Conservation (phyloP, 164 flowering plant genomes). For the Vitis amurensis region DNA sequence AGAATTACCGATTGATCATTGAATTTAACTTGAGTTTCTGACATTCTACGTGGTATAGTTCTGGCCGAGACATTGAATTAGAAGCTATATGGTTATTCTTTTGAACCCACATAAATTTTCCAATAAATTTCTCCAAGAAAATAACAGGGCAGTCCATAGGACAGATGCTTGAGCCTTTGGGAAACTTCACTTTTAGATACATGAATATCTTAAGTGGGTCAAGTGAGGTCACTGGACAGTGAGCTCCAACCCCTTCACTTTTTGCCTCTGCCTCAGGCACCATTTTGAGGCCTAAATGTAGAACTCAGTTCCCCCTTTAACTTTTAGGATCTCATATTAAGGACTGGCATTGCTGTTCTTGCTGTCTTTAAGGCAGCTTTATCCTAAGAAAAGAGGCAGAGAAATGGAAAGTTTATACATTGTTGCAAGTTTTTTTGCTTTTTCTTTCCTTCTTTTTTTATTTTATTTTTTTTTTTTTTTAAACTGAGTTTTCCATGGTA, state of each 20-base stretch:
- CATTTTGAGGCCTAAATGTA: background rate
- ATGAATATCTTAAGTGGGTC: background rate
- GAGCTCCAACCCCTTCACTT: background rate
- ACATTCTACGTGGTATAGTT: too few species aligned
- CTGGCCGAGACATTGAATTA: too few species aligned
- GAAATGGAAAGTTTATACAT: background rate
- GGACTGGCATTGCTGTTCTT: background rate
- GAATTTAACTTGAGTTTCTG: too few species aligned
- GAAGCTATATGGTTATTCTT: too few species aligned
- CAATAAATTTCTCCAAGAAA: too few species aligned
- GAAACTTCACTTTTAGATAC: background rate
- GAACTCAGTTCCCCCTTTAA: background rate
- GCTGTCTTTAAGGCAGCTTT: background rate
- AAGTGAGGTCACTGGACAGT: background rate
- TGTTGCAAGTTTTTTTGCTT: too few species aligned
- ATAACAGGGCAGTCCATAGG: background rate
- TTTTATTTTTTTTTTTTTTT: too few species aligned
- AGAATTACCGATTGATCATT: too few species aligned
- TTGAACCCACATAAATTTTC: too few species aligned
- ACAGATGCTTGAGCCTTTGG: background rate
- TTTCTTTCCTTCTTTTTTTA: too few species aligned
- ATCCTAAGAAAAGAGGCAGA: background rate
- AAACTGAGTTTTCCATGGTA: too few species aligned
- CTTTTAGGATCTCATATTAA: background rate
- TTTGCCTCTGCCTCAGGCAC: background rate